Evolutionary conservation across 495 filamentous ascomycete genomes (phyloP).

Genomic region (Collariella sp.): DNA sequence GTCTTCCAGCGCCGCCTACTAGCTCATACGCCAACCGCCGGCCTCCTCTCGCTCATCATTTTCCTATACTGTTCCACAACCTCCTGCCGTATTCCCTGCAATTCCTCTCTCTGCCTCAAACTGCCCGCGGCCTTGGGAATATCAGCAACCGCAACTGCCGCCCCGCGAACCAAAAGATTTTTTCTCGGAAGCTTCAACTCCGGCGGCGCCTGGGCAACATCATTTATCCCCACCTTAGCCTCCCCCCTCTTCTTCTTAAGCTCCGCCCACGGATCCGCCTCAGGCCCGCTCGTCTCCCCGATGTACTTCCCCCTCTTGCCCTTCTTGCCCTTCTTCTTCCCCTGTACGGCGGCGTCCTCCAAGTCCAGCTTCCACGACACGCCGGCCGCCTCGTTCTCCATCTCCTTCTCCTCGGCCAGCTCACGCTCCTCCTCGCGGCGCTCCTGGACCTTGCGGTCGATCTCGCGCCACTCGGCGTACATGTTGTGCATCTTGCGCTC

Average conservation of each 20-base stretch:
- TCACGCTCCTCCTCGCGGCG: slow-evolving; percentile 52
- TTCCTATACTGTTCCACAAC: slow-evolving; percentile 76
- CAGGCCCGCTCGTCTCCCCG: slow-evolving; percentile 30
- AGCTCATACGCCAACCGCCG: not conserved
- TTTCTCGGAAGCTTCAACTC: slow-evolving; percentile 55
- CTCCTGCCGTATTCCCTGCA: slow-evolving; percentile 62
- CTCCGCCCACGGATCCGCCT: slow-evolving; percentile 72
- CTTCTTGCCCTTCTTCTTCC: slow-evolving; percentile 47
- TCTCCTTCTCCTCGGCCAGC: slow-evolving; percentile 56
- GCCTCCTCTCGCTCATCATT: slow-evolving; percentile 64
- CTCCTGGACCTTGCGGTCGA: slow-evolving; percentile 48
- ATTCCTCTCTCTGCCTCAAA: slow-evolving; percentile 71
- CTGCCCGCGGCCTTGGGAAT: slow-evolving; percentile 72
- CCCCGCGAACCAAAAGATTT: slow-evolving; percentile 64
- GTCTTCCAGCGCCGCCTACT: no score
- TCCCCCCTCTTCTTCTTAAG: slow-evolving; percentile 53
- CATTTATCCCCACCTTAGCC: slow-evolving; percentile 56
- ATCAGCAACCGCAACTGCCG: slow-evolving; percentile 60
- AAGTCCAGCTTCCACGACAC: slow-evolving; percentile 46
- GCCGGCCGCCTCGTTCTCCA: slow-evolving; percentile 49
- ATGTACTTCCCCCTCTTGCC: slow-evolving; percentile 36
- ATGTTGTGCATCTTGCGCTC: slow-evolving; percentile 75
- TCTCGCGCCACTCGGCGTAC: slow-evolving; percentile 72
- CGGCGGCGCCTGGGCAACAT: slow-evolving; percentile 76
- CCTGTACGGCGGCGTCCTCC: slow-evolving; percentile 17